Base-by-base conservation (phyloP, 2,329 filamentous ascomycete species). In the Exophiala viscosa region DNA sequence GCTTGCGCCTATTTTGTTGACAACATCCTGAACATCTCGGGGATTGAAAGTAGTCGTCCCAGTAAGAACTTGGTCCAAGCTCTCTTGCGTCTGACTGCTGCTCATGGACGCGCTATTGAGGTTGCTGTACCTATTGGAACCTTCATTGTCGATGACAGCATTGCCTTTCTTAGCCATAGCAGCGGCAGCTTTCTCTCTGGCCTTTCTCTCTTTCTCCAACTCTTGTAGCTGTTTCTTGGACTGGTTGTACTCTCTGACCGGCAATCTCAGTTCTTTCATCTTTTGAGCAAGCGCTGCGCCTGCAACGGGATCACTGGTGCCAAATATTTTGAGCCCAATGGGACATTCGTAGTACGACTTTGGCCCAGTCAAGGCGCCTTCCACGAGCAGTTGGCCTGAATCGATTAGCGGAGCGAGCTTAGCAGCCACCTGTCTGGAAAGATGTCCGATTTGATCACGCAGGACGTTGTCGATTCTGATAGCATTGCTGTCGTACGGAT, bases 391-490 rank as follows among this genome's bases (percentile, higher is more conserved):
- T 14, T 78, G 78, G 47, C 74, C 74, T 1, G 70, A 69, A 61
- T 89, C 86, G 64, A 73, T 38, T 39, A 58, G n/a, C 13, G 62
- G 80, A 0, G 88, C 83, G 48, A 96, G 71, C 67, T 87, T 92
- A n/a, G 76, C 72, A 1, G 84, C 88, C 17, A 89, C 65, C 1
- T 70, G 75, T 10, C 82, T 76, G 5, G 87, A 86, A 36, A 95
- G 75, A 68, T 95, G 89, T 1, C 90, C 90, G 61, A 95, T 88
- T 63, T 95, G 89, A 6, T 69, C 67, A 13, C 82, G 80, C 64
- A 87, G 79, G 11, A 91, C 87, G 67, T 93, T 95, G 62, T 87
- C 78, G 1, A 95, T 81, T 4, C 83, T 81, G 52, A 95, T 89
- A 0, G 89, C 89, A 69, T 93, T 93, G 5, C 61, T 58, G 65